These are phyloP conservation scores for Fusarium pseudoanthophilum DNA, from an alignment of 2,329 filamentous ascomycete genomes.

Conservation along the genomic window DNA sequence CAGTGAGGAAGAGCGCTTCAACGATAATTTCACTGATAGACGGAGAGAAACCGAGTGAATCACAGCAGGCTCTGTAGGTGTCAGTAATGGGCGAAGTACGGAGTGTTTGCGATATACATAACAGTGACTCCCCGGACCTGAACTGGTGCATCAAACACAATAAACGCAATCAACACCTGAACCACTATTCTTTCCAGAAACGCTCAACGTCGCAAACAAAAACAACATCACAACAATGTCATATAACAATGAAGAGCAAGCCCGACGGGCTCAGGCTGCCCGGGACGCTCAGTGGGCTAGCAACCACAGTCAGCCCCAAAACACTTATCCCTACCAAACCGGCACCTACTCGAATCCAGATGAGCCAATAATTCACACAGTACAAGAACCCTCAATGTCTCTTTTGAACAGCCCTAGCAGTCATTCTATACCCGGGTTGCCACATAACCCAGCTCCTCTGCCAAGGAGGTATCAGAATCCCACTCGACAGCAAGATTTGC, in stretches of 20 bases:
- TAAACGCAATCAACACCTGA: fast-evolving
- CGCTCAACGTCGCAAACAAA: fast-evolving
- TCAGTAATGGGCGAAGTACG: too few species aligned
- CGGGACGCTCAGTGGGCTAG: too few species aligned
- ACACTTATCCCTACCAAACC: background rate
- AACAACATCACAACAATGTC: background rate
- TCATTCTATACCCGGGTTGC: background rate
- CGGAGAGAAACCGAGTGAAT: fast-evolving
- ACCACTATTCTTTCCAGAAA: background rate
- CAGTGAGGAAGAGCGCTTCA: background rate
- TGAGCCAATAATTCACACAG: background rate
- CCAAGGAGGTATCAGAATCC: background rate
- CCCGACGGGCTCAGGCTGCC: background rate
- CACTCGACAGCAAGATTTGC: too few species aligned
- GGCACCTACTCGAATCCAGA: background rate
- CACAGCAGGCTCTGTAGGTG: background rate
- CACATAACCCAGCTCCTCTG: background rate
- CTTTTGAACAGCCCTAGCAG: background rate
- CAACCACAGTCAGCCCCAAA: background rate
- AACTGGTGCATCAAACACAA: background rate
- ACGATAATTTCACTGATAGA: too few species aligned
- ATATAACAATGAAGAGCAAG: background rate
- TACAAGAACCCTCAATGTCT: background rate
- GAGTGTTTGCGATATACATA: background rate
- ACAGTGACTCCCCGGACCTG: background rate